These are phyloP conservation scores for Blastocrithidia nonstop DNA, from an alignment of 208 protist genomes.

Conservation along the genomic window DNA sequence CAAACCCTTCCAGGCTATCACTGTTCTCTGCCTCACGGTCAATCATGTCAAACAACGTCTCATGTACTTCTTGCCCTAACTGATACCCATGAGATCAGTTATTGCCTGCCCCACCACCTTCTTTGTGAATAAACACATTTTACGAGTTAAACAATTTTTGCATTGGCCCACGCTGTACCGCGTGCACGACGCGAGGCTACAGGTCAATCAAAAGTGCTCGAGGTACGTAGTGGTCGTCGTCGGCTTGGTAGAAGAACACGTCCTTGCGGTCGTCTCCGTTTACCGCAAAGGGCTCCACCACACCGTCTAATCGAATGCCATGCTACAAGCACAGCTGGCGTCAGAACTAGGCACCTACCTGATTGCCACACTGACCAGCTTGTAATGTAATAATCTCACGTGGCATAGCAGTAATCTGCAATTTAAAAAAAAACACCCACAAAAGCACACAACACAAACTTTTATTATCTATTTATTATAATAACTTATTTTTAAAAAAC, in stretches of 20 bases:
- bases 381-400: slow-evolving; percentile 99
- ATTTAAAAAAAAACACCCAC: not conserved
- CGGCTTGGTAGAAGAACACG: slow-evolving; percentile 99
- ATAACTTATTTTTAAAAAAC: not conserved
- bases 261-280: slow-evolving; percentile 96
- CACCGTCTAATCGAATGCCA: slow-evolving; percentile 92
- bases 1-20: slow-evolving; percentile 97
- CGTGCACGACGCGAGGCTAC: slow-evolving; percentile 96
- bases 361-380: slow-evolving; percentile 95
- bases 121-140: slow-evolving; percentile 95
- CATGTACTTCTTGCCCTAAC: slow-evolving; percentile 79
- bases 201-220: slow-evolving; percentile 97
- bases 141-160: slow-evolving; percentile 98
- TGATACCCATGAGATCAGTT: slow-evolving; percentile 98
- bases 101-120: slow-evolving; percentile 98
- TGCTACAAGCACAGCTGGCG: slow-evolving; percentile 97
- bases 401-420: slow-evolving; percentile 76
- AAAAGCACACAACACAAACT: slow-evolving; percentile 7
- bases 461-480: not conserved
- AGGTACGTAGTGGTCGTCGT: slow-evolving; percentile 99
- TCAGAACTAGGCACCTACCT: slow-evolving; percentile 98
- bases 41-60: slow-evolving; percentile 98
- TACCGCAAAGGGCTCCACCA: slow-evolving; percentile 90
- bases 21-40: slow-evolving; percentile 98
- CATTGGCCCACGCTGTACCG: slow-evolving; percentile 86